Evolutionary conservation across 305 asterid species (phyloP).

Genomic region (Ilex paraguariensis): DNA sequence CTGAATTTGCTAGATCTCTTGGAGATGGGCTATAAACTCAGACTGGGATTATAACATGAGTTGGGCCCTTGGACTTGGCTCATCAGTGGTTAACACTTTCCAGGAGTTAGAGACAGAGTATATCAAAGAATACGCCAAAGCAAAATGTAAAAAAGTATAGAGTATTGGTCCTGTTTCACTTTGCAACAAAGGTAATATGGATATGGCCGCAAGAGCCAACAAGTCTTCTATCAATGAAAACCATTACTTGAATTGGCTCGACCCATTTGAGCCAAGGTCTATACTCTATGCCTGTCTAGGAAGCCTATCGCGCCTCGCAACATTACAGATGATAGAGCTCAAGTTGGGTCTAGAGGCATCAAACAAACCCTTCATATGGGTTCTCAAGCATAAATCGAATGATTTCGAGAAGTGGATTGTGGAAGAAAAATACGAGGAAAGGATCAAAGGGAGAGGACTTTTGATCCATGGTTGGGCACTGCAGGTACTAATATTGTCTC

Average conservation of each 20-base stretch:
- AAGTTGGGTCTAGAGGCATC: not conserved
- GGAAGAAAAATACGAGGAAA: too few species aligned
- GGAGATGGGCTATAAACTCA: too few species aligned
- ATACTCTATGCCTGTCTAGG: not conserved
- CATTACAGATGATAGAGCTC: not conserved
- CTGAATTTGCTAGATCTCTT: too few species aligned
- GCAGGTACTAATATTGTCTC: too few species aligned
- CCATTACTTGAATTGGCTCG: not conserved
- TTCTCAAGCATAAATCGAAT: too few species aligned
- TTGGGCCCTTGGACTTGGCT: too few species aligned
- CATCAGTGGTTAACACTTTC: conserved; percentile 42
- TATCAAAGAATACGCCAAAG: conserved; percentile 16
- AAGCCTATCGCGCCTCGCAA: not conserved
- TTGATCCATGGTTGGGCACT: too few species aligned
- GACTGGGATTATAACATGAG: too few species aligned
- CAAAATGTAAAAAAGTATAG: conserved; percentile 9
- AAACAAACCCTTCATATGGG: too few species aligned
- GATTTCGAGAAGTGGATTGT: too few species aligned
- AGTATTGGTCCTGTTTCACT: conserved; percentile 4
- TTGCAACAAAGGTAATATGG: not conserved
- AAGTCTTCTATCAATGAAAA: not conserved
- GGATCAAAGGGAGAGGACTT: conserved; percentile 2
- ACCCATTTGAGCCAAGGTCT: not conserved
- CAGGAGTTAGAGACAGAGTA: conserved; percentile 45
- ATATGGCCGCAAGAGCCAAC: not conserved